Base-by-base conservation (phyloP, 306 rosid genomes). In the Medicago ruthenica region DNA sequence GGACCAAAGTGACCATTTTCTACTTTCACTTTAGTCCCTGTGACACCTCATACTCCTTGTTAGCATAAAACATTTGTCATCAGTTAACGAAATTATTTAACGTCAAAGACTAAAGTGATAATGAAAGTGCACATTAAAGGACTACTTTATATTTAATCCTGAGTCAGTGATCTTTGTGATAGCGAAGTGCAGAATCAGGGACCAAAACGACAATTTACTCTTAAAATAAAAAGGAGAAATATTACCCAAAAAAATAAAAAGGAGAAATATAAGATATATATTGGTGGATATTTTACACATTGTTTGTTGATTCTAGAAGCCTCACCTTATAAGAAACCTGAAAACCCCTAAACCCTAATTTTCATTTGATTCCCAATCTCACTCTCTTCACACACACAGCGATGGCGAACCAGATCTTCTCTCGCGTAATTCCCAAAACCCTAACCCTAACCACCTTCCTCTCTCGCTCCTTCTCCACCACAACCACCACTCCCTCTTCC, bases 371-470 rank as follows among this genome's bases (percentile, higher is more conserved):
- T 24, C 11, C 60, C 17, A 8, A 36, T 45, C 54, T 20, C 54
- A 5, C n/a, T 11, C 3, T 14, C 12, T 15, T 48, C 42, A 2
- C 13, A 0, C 16, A 8, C 16, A 14, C 82, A 51, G 44, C 87
- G 10, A 95, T 95, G 98, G 92, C 97, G 78, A 85, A 88, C 58
- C 87, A 72, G 21, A 57, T 85, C 65, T 48, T 91, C 77, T 83
- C 83, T 39, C 96, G 97, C 3, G 57, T 85, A 17, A 62, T 89
- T 10, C 86, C 88, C 76, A 87, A 84, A 86, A 76, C 79, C 73
- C 85, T 78, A 36, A 70, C 76, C 84, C 77, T 83, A 16, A 24
- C 86, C 11, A 81, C 89, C 74, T 64, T 67, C 14, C 6, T 81
- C 67, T 67, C 85, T 14, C 90, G 90, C 58, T 79, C 87, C 8